Percentiles rank a stretch among this genome's conserved stretches.
Evolutionary conservation across 2,329 filamentous ascomycete species (phyloP).

Genomic region (Aspergillus sergii): DNA sequence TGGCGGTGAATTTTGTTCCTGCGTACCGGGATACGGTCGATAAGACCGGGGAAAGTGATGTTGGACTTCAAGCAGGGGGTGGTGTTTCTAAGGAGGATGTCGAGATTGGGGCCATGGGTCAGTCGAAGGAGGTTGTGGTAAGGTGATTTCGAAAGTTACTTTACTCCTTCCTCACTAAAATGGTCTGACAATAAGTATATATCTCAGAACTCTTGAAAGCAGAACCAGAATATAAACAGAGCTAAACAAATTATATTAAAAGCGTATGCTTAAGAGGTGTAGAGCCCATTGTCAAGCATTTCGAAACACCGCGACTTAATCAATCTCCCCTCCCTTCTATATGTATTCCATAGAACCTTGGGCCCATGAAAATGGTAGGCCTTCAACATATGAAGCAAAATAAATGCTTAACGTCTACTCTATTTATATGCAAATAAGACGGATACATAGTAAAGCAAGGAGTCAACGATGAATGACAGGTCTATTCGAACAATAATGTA

Average conservation of each 20-base stretch:
- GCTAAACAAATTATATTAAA: background rate
- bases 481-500: slow-evolving; percentile 17
- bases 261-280: background rate
- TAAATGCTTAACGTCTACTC: background rate
- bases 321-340: background rate
- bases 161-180: background rate
- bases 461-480: slow-evolving; percentile 5
- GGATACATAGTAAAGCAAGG: background rate
- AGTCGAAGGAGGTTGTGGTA: slow-evolving; percentile 15
- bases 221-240: background rate
- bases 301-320: background rate
- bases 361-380: background rate
- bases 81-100: slow-evolving; percentile 25
- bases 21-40: slow-evolving; percentile 66
- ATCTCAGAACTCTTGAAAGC: background rate
- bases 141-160: slow-evolving; percentile 7
- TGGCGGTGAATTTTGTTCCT: slow-evolving; percentile 68
- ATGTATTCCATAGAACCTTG: background rate
- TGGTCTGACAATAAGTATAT: background rate
- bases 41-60: slow-evolving; percentile 49
- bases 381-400: background rate
- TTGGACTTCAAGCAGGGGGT: slow-evolving; percentile 44
- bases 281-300: background rate
- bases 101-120: slow-evolving; percentile 12
- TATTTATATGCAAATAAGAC: slow-evolving; percentile 1